Base-by-base conservation (phyloP, 768 basidiomycete genomes). In the Lentinula sp. region DNA sequence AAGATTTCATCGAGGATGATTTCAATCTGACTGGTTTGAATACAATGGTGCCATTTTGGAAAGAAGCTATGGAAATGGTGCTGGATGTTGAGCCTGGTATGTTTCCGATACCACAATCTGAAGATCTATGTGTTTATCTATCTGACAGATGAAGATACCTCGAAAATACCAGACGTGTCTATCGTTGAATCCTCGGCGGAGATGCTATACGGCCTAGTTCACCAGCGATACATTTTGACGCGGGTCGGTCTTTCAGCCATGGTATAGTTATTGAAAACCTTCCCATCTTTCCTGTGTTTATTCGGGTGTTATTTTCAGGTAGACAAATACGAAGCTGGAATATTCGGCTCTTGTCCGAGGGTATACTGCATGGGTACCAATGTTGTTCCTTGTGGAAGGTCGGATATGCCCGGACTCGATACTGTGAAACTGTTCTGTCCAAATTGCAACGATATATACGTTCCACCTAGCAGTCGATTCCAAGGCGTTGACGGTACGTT, bases 41-140 rank as follows among this genome's bases (percentile, higher is more conserved):
- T 70, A 83, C 84, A 36, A 87, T 95, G 87, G 97, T 98, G 16
- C 97, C 97, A 7, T 99, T 99, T 72, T 99, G 96, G 94, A 98
- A 98, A 73, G 97, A 99, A 73, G 97, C 97, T 49, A 91, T 99
- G 89, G 97, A 99, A 78, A 99, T 99, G 97, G 94, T 99, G 15
- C 76, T 99, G 66, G 97, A 99, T 76, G 96, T 98, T 57, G 97
- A 99, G 76, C 94, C 97, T 79, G 95, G 96, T 95, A 71, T 73
- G 87, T 72, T 65, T 62, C 10, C 3, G 15, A 3, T 7, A 15
- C 28, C 58, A 39, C 28, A 54, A 57, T 57, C 64, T 35, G 4
- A 12, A n/a, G 41, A 15, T 12, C 41, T n/a, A 45, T 20, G 48
- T 54, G 65, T 64, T 65, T 68, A 45, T 48, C n/a, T 59, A 36